Conservation (phyloP, 306 rosid species). For the Pueraria montana region DNA sequence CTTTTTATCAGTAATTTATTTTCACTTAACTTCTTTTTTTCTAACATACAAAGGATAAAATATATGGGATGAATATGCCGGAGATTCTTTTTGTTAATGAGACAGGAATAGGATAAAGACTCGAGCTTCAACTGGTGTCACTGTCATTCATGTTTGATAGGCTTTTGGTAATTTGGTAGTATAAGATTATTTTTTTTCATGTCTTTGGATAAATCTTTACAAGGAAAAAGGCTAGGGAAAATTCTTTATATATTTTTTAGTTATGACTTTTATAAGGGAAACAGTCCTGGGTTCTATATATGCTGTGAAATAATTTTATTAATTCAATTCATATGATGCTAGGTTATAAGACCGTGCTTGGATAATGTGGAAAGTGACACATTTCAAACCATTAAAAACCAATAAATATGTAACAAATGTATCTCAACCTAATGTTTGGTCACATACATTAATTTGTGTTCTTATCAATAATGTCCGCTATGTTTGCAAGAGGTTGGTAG, state of each 20-base stretch:
- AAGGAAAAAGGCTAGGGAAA: conserved; percentile 15
- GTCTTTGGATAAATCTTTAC: conserved; percentile 32
- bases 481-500: conserved; percentile 26
- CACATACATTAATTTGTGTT: neutral
- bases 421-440: conserved; percentile 28
- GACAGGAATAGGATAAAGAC: conserved; percentile 13
- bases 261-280: neutral
- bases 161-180: conserved; percentile 9
- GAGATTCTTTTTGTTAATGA: conserved; percentile 22
- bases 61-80: conserved; percentile 8
- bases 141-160: conserved; percentile 12
- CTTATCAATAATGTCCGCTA: conserved; percentile 1
- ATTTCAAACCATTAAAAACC: conserved; percentile 29
- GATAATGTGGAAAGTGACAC: conserved; percentile 28
- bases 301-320: neutral
- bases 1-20: conserved; percentile 15
- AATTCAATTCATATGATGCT: neutral
- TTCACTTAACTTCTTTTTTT: neutral
- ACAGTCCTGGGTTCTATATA: neutral
- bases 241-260: neutral
- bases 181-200: conserved; percentile 5
- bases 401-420: conserved; percentile 28
- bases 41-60: conserved; percentile 21
- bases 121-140: conserved; percentile 30
- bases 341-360: neutral